These are phyloP conservation scores for Pascua sp. DNA, from an alignment of 1,284 basidiomycete genomes.

Conservation along the genomic window DNA sequence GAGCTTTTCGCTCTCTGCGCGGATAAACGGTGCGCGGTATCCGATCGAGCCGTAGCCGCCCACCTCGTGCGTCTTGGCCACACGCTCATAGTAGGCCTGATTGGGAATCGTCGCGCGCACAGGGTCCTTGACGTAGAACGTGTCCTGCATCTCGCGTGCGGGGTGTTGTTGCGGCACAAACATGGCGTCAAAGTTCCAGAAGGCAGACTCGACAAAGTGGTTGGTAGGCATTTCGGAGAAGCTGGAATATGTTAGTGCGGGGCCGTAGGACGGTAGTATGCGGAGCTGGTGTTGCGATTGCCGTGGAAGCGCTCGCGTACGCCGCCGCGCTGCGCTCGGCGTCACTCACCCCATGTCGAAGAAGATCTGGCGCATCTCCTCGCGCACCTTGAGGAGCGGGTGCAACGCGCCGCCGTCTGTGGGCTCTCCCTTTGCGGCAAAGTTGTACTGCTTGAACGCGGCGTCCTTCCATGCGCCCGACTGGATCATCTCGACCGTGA, in stretches of 20 bases:
- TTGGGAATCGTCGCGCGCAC: slow-evolving; percentile 72
- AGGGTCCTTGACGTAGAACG: slow-evolving; percentile 97
- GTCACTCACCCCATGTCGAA: slow-evolving; percentile 89
- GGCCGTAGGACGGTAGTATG: too few relatives aligned
- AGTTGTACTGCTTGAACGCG: slow-evolving; percentile 97
- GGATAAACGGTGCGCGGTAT: slow-evolving; percentile 94
- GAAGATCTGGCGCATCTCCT: slow-evolving; percentile 97
- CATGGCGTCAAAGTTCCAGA: slow-evolving; percentile 99
- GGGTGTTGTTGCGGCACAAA: slow-evolving; percentile 99
- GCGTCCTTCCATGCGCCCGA: slow-evolving; percentile 90
- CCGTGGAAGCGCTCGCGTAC: neutral
- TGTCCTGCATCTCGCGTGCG: slow-evolving; percentile 95
- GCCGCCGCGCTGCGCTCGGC: too few relatives aligned
- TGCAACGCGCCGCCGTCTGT: slow-evolving; percentile 89
- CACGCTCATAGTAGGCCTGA: slow-evolving; percentile 82
- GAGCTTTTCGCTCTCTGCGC: slow-evolving; percentile 85
- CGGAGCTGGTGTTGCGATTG: too few relatives aligned
- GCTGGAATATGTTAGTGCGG: slow-evolving; percentile 52
- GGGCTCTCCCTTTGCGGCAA: slow-evolving; percentile 89
- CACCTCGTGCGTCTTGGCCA: slow-evolving; percentile 79
- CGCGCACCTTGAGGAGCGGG: slow-evolving; percentile 93
- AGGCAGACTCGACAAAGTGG: slow-evolving; percentile 93
- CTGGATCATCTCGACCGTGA: slow-evolving; percentile 87
- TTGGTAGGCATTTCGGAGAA: slow-evolving; percentile 99
- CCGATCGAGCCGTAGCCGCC: slow-evolving; percentile 95